Evolutionary conservation across 139 green algal genomes (phyloP), one percentile per base, ranked within the genome.

Genomic region (Chlamydomonas schloesseri): DNA sequence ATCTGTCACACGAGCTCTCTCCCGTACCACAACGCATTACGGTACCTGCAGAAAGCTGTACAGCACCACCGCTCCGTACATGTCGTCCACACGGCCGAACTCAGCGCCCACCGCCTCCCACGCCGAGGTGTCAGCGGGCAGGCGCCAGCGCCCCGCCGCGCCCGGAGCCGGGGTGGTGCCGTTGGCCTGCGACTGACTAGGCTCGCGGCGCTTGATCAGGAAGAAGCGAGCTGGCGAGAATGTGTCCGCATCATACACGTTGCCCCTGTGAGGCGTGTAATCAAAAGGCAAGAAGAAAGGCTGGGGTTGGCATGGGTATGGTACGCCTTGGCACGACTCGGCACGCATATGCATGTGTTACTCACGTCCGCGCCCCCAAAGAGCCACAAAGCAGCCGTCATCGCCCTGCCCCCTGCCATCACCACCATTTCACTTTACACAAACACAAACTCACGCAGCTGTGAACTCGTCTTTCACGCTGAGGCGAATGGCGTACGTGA

Each of bases 201-300:
- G 3, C 14, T 17, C 15, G 33, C 64, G 20, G 9, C 68, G 65
- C 24, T 29, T 33, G 13, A 84, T 42, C 84, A 88, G 46, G 31
- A 88, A 82, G 72, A 60, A 88, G 14, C 82, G 42, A 2, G 72
- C 72, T 0, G 70, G 72, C 23, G 60, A 62, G 31, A 70, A 75
- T 13, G 58, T 28, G 82, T 71, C 72, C 1, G 72, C 58, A 14
- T 88, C 82, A 62, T 88, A 88, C 42, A 88, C 82, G 57, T 82
- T 46, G 47, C 76, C 70, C 5, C 70, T 47, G 15, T 50, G 42
- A 8, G 42, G n/a, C n/a, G n/a, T n/a, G n/a, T n/a, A n/a, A n/a
- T n/a, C n/a, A n/a, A n/a, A n/a, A n/a, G n/a, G n/a, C n/a, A n/a
- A n/a, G n/a, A n/a, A n/a, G n/a, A n/a, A n/a, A n/a, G n/a, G n/a